Conservation (phyloP, 2,329 filamentous ascomycete species). For the Paraphaeosphaeria minitans region DNA sequence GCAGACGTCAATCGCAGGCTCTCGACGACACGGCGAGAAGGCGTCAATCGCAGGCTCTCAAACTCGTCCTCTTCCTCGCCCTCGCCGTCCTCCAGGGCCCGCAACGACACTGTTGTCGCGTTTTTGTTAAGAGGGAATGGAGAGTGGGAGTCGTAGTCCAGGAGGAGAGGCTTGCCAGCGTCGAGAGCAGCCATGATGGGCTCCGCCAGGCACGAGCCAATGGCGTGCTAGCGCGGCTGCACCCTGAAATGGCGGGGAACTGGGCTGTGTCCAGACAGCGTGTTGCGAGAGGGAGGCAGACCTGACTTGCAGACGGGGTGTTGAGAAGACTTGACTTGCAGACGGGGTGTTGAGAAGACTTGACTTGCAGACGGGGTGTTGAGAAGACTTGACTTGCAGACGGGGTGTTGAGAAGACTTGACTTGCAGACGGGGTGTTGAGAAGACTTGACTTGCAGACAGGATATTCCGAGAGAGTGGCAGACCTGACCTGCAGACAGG, state of each 20-base stretch:
- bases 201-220: slow-evolving; percentile 29
- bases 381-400: no score
- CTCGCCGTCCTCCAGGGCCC: slow-evolving; percentile 34
- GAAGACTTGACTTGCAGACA: no score
- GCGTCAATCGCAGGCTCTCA: slow-evolving; percentile 19
- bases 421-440: no score
- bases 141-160: slow-evolving; percentile 27
- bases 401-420: no score
- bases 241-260: slow-evolving; percentile 11
- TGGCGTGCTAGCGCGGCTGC: slow-evolving; percentile 15
- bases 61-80: no score
- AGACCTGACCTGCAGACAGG: no score
- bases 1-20: slow-evolving; percentile 17
- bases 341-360: no score
- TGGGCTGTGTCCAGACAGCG: no score
- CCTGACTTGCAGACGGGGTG: neutral
- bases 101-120: slow-evolving; percentile 23
- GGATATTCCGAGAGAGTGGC: no score
- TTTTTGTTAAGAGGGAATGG: slow-evolving; percentile 22
- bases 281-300: neutral
- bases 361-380: no score
- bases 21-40: slow-evolving; percentile 22
- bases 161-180: slow-evolving; percentile 28
- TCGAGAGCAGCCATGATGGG: slow-evolving; percentile 25
- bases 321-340: no score